Evolutionary conservation across 768 basidiomycete genomes (phyloP).

Genomic region (Lactarius vividus): DNA sequence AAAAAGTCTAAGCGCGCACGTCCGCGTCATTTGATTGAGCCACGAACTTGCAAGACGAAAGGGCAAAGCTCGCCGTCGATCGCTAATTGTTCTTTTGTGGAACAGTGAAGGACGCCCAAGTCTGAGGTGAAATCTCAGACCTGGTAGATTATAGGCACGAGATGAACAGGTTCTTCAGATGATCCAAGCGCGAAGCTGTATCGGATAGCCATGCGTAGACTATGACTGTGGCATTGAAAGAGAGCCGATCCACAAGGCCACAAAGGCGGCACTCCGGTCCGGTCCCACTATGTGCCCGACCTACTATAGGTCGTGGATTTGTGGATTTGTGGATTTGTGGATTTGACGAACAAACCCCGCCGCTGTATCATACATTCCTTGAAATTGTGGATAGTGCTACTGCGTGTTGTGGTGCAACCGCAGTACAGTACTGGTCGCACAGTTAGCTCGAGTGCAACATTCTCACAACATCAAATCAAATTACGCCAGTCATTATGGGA

Average conservation of each 20-base stretch:
- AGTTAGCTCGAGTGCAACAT: no score
- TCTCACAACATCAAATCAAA: not conserved
- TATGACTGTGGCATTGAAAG: not conserved
- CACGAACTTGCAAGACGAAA: not conserved
- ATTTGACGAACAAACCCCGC: not conserved
- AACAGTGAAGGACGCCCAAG: not conserved
- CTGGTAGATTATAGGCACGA: not conserved
- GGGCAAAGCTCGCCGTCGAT: not conserved
- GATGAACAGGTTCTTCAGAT: not conserved
- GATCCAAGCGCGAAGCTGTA: not conserved
- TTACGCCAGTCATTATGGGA: not conserved
- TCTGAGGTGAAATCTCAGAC: not conserved
- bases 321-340: not conserved
- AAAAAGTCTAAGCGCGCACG: not conserved
- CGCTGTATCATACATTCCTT: not conserved
- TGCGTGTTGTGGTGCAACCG: not conserved
- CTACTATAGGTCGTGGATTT: not conserved
- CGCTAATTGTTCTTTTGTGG: not conserved
- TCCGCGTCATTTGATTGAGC: not conserved
- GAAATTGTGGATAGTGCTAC: not conserved
- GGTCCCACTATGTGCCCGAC: not conserved
- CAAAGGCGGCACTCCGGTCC: not conserved
- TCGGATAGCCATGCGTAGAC: not conserved
- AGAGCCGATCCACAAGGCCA: not conserved
- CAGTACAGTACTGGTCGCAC: not conserved